Evolutionary conservation across 495 filamentous ascomycete species (phyloP).

Genomic region (Barbatosphaeria neglecta): DNA sequence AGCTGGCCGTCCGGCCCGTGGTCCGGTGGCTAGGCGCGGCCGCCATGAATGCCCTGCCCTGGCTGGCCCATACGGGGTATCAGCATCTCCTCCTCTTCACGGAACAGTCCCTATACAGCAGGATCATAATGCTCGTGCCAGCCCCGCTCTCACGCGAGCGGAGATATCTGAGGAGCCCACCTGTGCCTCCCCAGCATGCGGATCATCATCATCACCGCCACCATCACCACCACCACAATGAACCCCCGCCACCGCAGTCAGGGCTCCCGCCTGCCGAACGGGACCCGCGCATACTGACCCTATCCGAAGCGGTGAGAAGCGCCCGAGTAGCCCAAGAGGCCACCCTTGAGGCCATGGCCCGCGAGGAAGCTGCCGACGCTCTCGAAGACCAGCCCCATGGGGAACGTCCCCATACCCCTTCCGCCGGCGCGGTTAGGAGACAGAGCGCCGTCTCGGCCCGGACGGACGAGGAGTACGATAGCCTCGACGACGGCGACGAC

Average conservation of each 20-base stretch:
- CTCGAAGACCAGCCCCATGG: constrained; percentile 12
- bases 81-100: constrained; percentile 3
- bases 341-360: constrained; percentile 5
- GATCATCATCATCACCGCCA: too few species aligned
- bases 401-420: constrained; percentile 7
- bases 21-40: constrained; percentile 18
- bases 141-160: not conserved
- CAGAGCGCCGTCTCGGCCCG: constrained; percentile 13
- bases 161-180: not conserved
- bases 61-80: constrained; percentile 19
- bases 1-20: constrained; percentile 9
- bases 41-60: constrained; percentile 19
- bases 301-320: too few species aligned
- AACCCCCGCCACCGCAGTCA: not conserved
- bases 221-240: not conserved
- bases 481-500: too few species aligned
- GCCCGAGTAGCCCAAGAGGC: not conserved
- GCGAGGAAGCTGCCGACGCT: constrained; percentile 9
- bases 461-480: constrained; percentile 27
- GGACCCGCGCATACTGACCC: too few species aligned
- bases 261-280: not conserved
- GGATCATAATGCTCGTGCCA: not conserved
- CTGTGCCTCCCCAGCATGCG: too few species aligned
- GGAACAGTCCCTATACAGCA: constrained; percentile 1
- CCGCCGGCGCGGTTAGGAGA: constrained; percentile 17